Evolutionary conservation across 495 filamentous ascomycete genomes (phyloP).

Genomic region (Aspergillus cavernicola): DNA sequence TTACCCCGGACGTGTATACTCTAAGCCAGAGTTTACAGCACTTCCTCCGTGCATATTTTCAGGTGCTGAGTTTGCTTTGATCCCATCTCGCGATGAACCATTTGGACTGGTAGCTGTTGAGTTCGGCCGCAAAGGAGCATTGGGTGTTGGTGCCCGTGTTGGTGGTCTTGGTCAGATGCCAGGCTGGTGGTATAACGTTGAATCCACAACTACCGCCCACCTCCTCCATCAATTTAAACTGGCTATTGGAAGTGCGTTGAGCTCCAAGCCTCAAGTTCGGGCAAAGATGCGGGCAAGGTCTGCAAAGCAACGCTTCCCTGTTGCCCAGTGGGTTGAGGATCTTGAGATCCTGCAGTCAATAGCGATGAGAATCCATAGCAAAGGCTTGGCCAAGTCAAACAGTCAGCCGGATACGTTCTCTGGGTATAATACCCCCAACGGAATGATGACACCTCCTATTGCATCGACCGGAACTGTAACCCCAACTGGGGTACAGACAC

Average conservation of each 20-base stretch:
- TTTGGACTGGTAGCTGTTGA: constrained; percentile 81
- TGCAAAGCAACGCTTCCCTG: constrained; percentile 75
- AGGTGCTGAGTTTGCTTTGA: constrained; percentile 75
- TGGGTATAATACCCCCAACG: constrained; percentile 40
- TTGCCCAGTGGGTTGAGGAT: constrained; percentile 63
- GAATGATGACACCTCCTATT: constrained; percentile 38
- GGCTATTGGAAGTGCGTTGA: constrained; percentile 63
- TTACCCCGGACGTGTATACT: constrained; percentile 74
- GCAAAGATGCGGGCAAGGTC: constrained; percentile 71
- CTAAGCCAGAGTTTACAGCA: constrained; percentile 72
- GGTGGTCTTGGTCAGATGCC: constrained; percentile 74
- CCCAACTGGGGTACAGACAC: constrained; percentile 42
- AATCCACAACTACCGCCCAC: constrained; percentile 67
- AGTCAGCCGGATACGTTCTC: constrained; percentile 27
- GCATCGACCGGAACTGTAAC: constrained; percentile 34
- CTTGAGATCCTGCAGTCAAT: constrained; percentile 58
- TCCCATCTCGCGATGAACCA: constrained; percentile 75
- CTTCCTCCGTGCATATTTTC: constrained; percentile 74
- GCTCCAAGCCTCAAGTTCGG: constrained; percentile 53
- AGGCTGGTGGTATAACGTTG: constrained; percentile 69
- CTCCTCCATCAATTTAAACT: constrained; percentile 68
- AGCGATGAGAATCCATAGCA: constrained; percentile 47
- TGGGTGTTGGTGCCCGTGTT: constrained; percentile 67
- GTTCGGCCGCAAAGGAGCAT: constrained; percentile 73
- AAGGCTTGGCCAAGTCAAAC: constrained; percentile 35